Conservation (phyloP, 495 filamentous ascomycete genomes). For the Aspergillus bertholletiae region DNA sequence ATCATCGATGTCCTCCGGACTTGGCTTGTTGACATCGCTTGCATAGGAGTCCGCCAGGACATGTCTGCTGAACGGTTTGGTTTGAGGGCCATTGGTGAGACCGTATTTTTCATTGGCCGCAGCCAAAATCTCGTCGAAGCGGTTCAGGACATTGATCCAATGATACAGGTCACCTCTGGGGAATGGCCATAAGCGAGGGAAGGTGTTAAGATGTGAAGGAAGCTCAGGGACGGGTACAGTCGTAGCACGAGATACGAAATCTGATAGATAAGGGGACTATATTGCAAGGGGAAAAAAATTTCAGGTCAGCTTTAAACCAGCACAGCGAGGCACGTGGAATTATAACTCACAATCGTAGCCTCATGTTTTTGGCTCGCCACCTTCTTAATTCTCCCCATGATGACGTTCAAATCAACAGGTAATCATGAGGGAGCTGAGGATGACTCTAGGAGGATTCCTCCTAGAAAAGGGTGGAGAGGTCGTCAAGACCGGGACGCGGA, state of each 20-base stretch:
- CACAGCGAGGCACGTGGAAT: slow-evolving; percentile 5
- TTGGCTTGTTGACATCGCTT: slow-evolving; percentile 33
- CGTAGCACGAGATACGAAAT: slow-evolving; percentile 68
- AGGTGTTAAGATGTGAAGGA: slow-evolving; percentile 69
- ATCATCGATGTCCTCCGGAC: slow-evolving; percentile 46
- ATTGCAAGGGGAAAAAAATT: slow-evolving; percentile 25
- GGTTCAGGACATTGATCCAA: slow-evolving; percentile 93
- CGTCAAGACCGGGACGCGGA: slow-evolving; percentile 33
- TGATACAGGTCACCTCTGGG: slow-evolving; percentile 97
- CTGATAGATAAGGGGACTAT: slow-evolving; percentile 80
- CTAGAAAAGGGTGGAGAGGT: slow-evolving; percentile 29
- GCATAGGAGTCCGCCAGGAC: slow-evolving; percentile 55
- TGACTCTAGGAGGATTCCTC: slow-evolving; percentile 30
- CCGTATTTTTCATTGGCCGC: slow-evolving; percentile 77
- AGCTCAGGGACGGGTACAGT: slow-evolving; percentile 71
- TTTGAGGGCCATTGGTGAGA: slow-evolving; percentile 77
- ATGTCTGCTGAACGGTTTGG: slow-evolving; percentile 62
- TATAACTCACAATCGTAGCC: slow-evolving; percentile 77
- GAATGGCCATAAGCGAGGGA: slow-evolving; percentile 89
- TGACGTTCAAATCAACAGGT: slow-evolving; percentile 32
- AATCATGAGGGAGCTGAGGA: slow-evolving; percentile 43
- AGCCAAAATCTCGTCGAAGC: slow-evolving; percentile 87
- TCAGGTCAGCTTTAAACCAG: slow-evolving; percentile 19
- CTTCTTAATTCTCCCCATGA: slow-evolving; percentile 98
- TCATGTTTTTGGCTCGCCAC: slow-evolving; percentile 85